These are phyloP conservation scores for Linnemannia hyalina DNA, from an alignment of 192 early-diverging fungal species.

Conservation along the genomic window DNA sequence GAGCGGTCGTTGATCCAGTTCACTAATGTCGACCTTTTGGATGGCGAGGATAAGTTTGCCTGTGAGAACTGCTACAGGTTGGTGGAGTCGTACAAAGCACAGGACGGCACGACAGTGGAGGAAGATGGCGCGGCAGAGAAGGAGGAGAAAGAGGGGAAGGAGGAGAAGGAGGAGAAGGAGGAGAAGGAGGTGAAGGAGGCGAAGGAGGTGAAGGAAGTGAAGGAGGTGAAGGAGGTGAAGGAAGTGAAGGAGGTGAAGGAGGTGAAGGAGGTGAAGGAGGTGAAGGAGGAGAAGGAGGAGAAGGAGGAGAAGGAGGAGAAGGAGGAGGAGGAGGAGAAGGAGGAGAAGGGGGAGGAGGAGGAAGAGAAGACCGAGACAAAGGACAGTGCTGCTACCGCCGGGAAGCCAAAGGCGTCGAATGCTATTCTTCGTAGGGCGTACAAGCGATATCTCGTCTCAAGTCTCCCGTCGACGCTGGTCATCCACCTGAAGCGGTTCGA, in stretches of 20 bases:
- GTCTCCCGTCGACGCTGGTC: conserved; percentile 53
- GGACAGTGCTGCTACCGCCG: background rate
- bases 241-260: background rate
- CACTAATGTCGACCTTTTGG: conserved; percentile 70
- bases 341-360: conserved; percentile 3
- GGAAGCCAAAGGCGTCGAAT: conserved; percentile 4
- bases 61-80: conserved; percentile 74
- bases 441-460: conserved; percentile 55
- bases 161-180: background rate
- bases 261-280: too few species aligned
- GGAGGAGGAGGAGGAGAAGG: background rate
- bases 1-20: conserved; percentile 63
- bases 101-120: background rate
- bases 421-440: conserved; percentile 50
- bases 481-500: conserved; percentile 61
- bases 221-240: background rate
- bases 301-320: background rate
- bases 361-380: background rate
- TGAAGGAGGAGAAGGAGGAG: background rate
- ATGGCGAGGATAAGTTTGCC: conserved; percentile 72
- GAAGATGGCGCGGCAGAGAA: background rate
- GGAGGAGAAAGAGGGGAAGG: background rate
- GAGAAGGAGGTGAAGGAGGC: background rate
- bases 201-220: background rate
- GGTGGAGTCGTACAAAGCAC: conserved; percentile 14